Conservation (phyloP, 2,329 filamentous ascomycete species). For the Cladosporium sp. region DNA sequence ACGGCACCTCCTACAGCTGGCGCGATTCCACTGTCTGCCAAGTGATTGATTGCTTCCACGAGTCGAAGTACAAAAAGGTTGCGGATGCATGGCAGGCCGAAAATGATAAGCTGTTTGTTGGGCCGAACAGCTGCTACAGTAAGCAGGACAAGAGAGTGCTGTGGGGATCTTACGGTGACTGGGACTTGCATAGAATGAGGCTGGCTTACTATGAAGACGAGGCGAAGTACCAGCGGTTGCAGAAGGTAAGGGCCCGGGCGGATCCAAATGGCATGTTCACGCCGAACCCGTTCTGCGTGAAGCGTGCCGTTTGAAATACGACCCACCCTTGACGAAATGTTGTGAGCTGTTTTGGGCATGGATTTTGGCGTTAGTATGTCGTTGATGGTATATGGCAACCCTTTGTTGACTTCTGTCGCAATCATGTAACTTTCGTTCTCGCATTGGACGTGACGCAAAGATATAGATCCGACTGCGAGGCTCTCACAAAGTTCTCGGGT, state of each 20-base stretch:
- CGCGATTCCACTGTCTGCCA: slow-evolving; percentile 46
- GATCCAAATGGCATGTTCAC: slow-evolving; percentile 44
- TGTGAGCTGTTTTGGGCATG: too few relatives aligned
- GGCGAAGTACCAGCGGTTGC: slow-evolving; percentile 39
- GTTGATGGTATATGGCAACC: too few relatives aligned
- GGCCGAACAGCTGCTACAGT: slow-evolving; percentile 38
- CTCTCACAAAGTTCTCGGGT: too few relatives aligned
- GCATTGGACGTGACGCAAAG: too few relatives aligned
- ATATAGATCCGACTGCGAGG: too few relatives aligned
- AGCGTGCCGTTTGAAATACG: background rate
- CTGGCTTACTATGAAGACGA: slow-evolving; percentile 39
- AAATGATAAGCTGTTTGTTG: slow-evolving; percentile 40
- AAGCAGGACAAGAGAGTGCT: slow-evolving; percentile 42
- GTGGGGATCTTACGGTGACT: slow-evolving; percentile 45
- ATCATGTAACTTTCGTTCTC: too few relatives aligned
- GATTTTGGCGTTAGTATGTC: too few relatives aligned
- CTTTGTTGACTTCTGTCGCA: too few relatives aligned
- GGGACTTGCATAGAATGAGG: slow-evolving; percentile 40
- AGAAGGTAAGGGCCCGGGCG: slow-evolving; percentile 32
- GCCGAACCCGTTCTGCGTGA: slow-evolving; percentile 38
- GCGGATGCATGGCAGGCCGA: slow-evolving; percentile 47
- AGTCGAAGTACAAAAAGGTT: slow-evolving; percentile 33
- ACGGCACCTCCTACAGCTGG: slow-evolving; percentile 52
- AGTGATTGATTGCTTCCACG: slow-evolving; percentile 50
- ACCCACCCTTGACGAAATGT: too few relatives aligned